Conservation (phyloP, 1,139 yeast species). For the Petasospora fabianii region DNA sequence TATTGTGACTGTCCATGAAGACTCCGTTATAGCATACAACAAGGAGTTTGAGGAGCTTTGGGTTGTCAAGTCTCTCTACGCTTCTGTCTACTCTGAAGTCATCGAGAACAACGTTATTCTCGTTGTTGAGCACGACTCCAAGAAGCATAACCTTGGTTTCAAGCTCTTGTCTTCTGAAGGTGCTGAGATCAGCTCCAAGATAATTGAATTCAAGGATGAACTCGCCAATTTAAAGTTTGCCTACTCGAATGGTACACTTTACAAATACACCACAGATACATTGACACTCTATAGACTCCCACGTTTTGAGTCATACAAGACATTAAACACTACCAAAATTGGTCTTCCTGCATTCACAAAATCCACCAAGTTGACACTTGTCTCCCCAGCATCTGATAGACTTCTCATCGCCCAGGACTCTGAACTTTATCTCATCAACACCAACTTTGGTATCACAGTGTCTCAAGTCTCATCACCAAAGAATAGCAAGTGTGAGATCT, state of each 20-base stretch:
- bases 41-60: constrained; percentile 14
- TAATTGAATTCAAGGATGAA: constrained; percentile 16
- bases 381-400: constrained; percentile 35
- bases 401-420: constrained; percentile 35
- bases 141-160: constrained; percentile 40
- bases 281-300: constrained; percentile 26
- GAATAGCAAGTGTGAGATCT: constrained; percentile 16
- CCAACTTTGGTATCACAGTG: constrained; percentile 39
- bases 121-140: constrained; percentile 18
- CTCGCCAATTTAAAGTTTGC: constrained; percentile 14
- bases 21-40: constrained; percentile 10
- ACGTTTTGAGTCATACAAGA: constrained; percentile 28
- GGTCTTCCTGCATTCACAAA: constrained; percentile 4
- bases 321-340: constrained; percentile 26
- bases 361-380: constrained; percentile 7
- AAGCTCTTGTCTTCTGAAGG: constrained; percentile 34
- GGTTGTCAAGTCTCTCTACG: constrained; percentile 17
- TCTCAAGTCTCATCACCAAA: constrained; percentile 29
- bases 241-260: constrained; percentile 21
- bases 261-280: constrained; percentile 17
- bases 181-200: constrained; percentile 27
- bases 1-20: constrained; percentile 14
- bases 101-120: constrained; percentile 21
- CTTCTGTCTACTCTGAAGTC: constrained; percentile 13
- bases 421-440: constrained; percentile 37